Evolutionary conservation across 1,139 yeast species (phyloP).

Genomic region (Debaryomyces coudertii): DNA sequence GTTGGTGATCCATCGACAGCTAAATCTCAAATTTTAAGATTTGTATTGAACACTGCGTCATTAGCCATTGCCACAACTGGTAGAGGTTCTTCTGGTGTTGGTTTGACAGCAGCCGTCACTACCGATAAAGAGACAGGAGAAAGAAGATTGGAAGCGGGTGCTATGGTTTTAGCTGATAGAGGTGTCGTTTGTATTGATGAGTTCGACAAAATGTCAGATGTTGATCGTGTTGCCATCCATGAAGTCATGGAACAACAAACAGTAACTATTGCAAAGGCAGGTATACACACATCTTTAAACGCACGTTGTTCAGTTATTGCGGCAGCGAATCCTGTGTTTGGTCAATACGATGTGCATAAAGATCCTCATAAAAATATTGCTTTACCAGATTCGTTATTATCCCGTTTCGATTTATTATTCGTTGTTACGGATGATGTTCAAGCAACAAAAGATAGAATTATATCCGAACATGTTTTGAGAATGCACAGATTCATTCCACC

Average conservation of each 20-base stretch:
- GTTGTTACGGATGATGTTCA: slow-evolving; percentile 96
- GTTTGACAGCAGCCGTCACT: slow-evolving; percentile 98
- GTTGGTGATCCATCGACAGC: slow-evolving; percentile 99
- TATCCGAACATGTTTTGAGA: slow-evolving; percentile 92
- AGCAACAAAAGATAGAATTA: slow-evolving; percentile 79
- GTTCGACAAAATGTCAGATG: slow-evolving; percentile 96
- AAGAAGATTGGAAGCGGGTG: slow-evolving; percentile 96
- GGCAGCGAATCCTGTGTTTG: slow-evolving; percentile 97
- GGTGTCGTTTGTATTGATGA: slow-evolving; percentile 98
- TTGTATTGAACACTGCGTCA: slow-evolving; percentile 91
- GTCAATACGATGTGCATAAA: slow-evolving; percentile 94
- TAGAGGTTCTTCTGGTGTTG: slow-evolving; percentile 98
- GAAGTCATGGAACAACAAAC: slow-evolving; percentile 99
- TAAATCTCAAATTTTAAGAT: slow-evolving; percentile 91
- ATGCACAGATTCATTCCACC: slow-evolving; percentile 91
- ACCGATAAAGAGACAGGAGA: slow-evolving; percentile 97
- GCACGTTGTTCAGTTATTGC: slow-evolving; percentile 98
- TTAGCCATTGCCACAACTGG: slow-evolving; percentile 98
- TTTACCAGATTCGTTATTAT: slow-evolving; percentile 90
- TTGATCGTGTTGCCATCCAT: slow-evolving; percentile 96
- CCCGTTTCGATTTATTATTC: slow-evolving; percentile 94
- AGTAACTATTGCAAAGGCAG: slow-evolving; percentile 97
- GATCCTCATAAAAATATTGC: slow-evolving; percentile 98
- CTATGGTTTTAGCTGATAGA: slow-evolving; percentile 97
- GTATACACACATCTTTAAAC: slow-evolving; percentile 93